Percentiles rank a stretch among this genome's conserved stretches.
Conservation (phyloP, 768 basidiomycete genomes). For the Tulasnella sp. region DNA sequence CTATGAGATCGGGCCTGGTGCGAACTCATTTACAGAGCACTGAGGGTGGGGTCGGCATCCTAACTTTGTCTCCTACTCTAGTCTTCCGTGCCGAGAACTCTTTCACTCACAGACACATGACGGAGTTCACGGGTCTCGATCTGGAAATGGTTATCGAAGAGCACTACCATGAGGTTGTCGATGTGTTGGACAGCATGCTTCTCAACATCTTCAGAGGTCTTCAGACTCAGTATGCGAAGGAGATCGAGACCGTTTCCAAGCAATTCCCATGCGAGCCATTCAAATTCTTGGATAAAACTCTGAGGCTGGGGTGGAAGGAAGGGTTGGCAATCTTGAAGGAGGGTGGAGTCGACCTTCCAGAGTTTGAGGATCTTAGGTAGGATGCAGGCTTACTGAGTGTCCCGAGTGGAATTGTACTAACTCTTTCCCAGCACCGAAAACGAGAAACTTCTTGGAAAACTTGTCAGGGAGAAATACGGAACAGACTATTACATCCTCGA, state of each 20-base stretch:
- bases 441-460: slow-evolving; percentile 85
- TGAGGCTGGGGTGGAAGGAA: slow-evolving; percentile 79
- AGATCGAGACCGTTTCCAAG: slow-evolving; percentile 73
- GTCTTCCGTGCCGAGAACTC: slow-evolving; percentile 98
- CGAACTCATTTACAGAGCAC: too few species aligned
- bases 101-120: slow-evolving; percentile 96
- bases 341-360: slow-evolving; percentile 77
- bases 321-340: slow-evolving; percentile 82
- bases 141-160: slow-evolving; percentile 98
- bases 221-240: slow-evolving; percentile 66
- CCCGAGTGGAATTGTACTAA: not conserved
- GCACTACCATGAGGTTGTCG: slow-evolving; percentile 97
- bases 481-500: slow-evolving; percentile 99
- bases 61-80: slow-evolving; percentile 36
- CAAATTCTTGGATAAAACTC: slow-evolving; percentile 86
- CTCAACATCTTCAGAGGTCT: slow-evolving; percentile 82
- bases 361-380: slow-evolving; percentile 77
- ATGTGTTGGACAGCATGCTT: slow-evolving; percentile 83
- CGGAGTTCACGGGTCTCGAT: slow-evolving; percentile 98
- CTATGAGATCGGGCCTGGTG: slow-evolving; percentile 79
- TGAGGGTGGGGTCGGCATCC: too few species aligned
- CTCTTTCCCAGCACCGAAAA: slow-evolving; percentile 71
- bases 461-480: slow-evolving; percentile 89
- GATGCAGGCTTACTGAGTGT: not conserved
- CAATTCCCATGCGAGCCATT: slow-evolving; percentile 97